Evolutionary conservation across 768 basidiomycete species (phyloP).

Genomic region (Hypsizygus marmoreus): DNA sequence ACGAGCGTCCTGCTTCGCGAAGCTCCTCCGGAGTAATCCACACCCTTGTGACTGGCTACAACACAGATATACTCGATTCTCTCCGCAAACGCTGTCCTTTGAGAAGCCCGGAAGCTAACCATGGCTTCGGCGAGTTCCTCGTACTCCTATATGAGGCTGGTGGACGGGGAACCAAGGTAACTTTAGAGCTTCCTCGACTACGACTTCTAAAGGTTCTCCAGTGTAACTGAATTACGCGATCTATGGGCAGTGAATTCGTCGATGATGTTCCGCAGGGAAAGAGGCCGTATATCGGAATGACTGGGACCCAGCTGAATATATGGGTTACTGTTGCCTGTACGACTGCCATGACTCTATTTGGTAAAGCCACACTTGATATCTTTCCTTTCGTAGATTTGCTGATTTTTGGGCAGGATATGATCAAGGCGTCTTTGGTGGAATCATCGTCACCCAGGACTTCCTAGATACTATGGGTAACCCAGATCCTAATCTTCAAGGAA

Average conservation of each 20-base stretch:
- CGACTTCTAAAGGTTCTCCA: constrained; percentile 3
- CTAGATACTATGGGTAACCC: constrained; percentile 50
- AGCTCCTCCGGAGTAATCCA: no score
- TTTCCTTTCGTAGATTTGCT: neutral
- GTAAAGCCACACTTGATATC: no score
- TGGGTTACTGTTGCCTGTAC: constrained; percentile 54
- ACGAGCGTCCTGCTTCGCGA: no score
- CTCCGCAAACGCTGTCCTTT: neutral
- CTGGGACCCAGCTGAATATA: constrained; percentile 42
- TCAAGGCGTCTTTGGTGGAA: constrained; percentile 55
- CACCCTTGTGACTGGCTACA: no score
- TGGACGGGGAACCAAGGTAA: constrained; percentile 11
- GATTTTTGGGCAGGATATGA: constrained; percentile 40
- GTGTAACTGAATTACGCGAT: constrained; percentile 1
- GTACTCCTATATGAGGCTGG: constrained; percentile 22
- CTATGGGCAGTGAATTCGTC: constrained; percentile 12
- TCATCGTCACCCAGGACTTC: constrained; percentile 50
- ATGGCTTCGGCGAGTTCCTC: constrained; percentile 18
- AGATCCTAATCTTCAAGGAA: constrained; percentile 43
- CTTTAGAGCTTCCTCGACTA: neutral
- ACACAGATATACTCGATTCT: no score
- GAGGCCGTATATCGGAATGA: constrained; percentile 45
- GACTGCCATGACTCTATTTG: constrained; percentile 54
- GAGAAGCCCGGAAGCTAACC: neutral
- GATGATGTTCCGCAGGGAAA: constrained; percentile 4